Evolutionary conservation across 2,329 filamentous ascomycete species (phyloP), one percentile per base, ranked within the genome.

Genomic region (Cladophialophora chaetospira): DNA sequence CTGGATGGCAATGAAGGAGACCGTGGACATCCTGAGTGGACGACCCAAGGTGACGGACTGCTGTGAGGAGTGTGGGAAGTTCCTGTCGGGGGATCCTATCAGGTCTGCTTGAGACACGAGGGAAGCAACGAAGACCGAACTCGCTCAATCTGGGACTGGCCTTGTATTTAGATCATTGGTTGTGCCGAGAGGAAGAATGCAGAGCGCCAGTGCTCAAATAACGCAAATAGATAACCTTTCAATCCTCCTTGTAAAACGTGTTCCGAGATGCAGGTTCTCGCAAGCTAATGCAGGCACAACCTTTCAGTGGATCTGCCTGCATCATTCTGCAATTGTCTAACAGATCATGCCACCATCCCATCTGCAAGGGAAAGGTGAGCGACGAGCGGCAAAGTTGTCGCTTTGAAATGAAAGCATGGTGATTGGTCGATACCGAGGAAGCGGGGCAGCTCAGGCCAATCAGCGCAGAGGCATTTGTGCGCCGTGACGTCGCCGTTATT

Each of bases 11-110:
- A 78, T 96, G 72, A 89, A 91, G 74, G 80, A 87, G 47, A 84
- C 91, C 25, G 92, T 96, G 2, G 89, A 99, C 71, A 87, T 91
- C 29, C 76, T 99, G 28, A 89, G 88, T 48, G 93, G 91, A 2
- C 81, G 91, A 57, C 83, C 86, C 0, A 66, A 65, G 50, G 66
- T 73, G 10, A 61, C 61, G 21, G 60, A 66, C 51, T 58, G 55
- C 52, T 66, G 64, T 31, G 25, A 55, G 29, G 59, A 62, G 23
- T 65, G 63, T 49, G 64, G 63, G 6, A 63, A 62, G 40, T 49
- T 53, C 4, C 28, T 64, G 6, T 57, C 51, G 4, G 60, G 62
- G 1, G 50, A 63, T 29, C 44, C 45, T 15, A n/a, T 47, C 5
- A 51, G 13, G 23, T 21, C 29, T 21, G 4, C 38, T 42, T 51